Evolutionary conservation across 2,329 filamentous ascomycete genomes (phyloP).

Genomic region (Hypoxylon sp.): DNA sequence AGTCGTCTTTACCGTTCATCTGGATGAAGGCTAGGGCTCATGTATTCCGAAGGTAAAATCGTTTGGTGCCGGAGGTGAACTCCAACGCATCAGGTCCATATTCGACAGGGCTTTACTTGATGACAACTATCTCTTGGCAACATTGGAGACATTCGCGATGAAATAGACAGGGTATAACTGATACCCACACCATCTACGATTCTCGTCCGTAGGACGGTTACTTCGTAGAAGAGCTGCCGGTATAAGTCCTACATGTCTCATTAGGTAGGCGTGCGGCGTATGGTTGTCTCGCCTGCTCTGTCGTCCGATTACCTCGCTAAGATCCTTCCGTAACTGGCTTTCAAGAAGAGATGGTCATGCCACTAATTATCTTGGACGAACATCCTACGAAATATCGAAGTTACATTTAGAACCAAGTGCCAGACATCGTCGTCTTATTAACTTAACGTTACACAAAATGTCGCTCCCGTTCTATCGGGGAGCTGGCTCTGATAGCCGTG

Average conservation of each 20-base stretch:
- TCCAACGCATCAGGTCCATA: conserved; percentile 1
- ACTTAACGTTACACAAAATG: conserved; percentile 21
- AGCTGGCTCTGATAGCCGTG: conserved; percentile 34
- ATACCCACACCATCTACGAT: conserved; percentile 17
- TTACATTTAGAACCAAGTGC: not conserved
- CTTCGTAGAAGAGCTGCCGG: not conserved
- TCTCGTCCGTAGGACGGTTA: not conserved
- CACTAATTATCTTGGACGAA: not conserved
- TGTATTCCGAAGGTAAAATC: not conserved
- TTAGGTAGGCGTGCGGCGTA: not conserved
- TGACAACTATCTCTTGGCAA: not conserved
- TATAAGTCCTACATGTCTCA: conserved; percentile 18
- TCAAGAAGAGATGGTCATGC: not conserved
- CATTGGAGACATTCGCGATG: conserved; percentile 8
- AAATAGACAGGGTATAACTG: conserved; percentile 13
- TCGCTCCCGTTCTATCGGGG: conserved; percentile 30
- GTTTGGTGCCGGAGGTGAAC: conserved; percentile 1
- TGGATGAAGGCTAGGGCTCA: not conserved
- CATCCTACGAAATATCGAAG: not conserved
- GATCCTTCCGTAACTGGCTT: not conserved
- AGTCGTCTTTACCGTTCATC: not conserved
- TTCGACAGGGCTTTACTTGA: not conserved
- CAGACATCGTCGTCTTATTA: not conserved
- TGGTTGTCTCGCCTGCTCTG: conserved; percentile 1
- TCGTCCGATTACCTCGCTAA: conserved; percentile 5